Conservation (phyloP, 169 alveolate species). For the Cyclospora cayetanensis region DNA sequence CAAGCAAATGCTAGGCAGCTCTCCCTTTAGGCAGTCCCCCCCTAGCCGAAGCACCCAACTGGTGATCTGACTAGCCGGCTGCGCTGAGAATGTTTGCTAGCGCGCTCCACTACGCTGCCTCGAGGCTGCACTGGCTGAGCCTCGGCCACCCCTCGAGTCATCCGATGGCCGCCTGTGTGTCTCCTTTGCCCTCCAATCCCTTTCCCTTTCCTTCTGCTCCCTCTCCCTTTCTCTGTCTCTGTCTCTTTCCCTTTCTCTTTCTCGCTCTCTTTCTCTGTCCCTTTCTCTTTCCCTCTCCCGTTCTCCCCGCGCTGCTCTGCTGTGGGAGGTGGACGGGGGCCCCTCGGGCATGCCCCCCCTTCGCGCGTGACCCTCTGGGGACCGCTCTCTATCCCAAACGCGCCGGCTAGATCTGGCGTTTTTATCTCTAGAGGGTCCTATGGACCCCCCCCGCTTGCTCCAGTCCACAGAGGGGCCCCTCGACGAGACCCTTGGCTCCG, state of each 20-base stretch:
- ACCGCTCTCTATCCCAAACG: slow-evolving; percentile 6
- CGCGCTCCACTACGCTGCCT: slow-evolving; percentile 38
- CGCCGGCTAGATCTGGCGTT: slow-evolving; percentile 7
- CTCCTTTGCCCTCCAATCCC: slow-evolving; percentile 8
- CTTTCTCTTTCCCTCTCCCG: not conserved
- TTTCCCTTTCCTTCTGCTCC: not conserved
- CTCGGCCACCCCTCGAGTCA: slow-evolving; percentile 8
- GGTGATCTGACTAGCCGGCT: not conserved
- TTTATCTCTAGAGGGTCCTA: not conserved
- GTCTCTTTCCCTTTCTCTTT: slow-evolving; percentile 1
- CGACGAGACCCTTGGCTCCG: not conserved
- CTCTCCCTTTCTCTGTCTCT: slow-evolving; percentile 10
- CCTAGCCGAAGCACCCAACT: no score
- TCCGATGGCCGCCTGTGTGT: not conserved
- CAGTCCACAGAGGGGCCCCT: not conserved
- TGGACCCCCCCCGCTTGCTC: not conserved
- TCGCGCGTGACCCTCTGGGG: slow-evolving; percentile 14
- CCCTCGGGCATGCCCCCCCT: slow-evolving; percentile 54
- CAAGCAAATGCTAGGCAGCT: no score
- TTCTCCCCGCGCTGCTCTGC: not conserved
- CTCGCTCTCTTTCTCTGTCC: not conserved
- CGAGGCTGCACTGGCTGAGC: slow-evolving; percentile 2
- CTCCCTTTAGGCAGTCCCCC: no score
- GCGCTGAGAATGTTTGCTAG: slow-evolving; percentile 14
- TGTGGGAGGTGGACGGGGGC: not conserved